Evolutionary conservation across 2,329 filamentous ascomycete genomes (phyloP).

Genomic region (Colletotrichum spaethianum): DNA sequence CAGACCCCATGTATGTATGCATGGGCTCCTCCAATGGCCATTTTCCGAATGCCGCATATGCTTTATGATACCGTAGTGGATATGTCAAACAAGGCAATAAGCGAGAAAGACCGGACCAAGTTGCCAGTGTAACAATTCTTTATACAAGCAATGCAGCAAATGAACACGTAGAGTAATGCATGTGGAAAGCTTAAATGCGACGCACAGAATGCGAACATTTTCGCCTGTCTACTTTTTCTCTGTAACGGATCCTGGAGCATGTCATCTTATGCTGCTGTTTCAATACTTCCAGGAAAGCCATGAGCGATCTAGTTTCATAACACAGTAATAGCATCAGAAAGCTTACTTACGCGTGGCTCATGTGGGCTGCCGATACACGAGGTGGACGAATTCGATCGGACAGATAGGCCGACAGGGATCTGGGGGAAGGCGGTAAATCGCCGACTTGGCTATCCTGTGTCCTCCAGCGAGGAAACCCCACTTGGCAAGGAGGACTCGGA

Average conservation of each 20-base stretch:
- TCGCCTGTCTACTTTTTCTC: not conserved
- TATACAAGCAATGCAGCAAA: not conserved
- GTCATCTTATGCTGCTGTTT: not conserved
- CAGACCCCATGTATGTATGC: not conserved
- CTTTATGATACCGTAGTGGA: not conserved
- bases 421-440: not conserved
- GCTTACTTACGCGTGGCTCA: not conserved
- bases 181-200: not conserved
- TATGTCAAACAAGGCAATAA: no score
- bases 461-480: no score
- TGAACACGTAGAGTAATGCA: not conserved
- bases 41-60: not conserved
- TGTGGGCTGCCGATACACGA: not conserved
- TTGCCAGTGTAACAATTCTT: not conserved
- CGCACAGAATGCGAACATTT: not conserved
- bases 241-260: not conserved
- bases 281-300: not conserved
- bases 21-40: not conserved
- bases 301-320: not conserved
- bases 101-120: not conserved
- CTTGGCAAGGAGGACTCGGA: no score
- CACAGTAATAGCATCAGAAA: not conserved
- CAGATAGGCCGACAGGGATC: not conserved
- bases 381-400: not conserved
- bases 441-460: no score